Conservation (phyloP, 768 basidiomycete species). For the Lactarius hengduanensis region DNA sequence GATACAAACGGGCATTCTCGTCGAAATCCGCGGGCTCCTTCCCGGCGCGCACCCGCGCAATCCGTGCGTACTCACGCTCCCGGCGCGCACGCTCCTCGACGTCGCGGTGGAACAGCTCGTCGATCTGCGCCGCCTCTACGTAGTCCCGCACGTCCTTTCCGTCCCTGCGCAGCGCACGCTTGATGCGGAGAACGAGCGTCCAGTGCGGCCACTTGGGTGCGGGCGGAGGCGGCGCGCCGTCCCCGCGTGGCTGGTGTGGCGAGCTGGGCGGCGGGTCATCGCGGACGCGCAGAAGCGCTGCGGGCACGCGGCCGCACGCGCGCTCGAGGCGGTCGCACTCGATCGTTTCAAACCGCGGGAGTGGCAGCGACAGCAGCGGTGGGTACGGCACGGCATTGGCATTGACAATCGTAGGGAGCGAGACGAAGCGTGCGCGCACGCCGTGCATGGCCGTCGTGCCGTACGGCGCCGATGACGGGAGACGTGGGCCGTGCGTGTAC, state of each 20-base stretch:
- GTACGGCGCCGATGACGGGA: conserved; percentile 2
- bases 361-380: background rate
- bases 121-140: conserved; percentile 19
- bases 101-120: conserved; percentile 18
- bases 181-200: conserved; percentile 23
- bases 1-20: conserved; percentile 13
- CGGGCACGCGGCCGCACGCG: conserved; percentile 21
- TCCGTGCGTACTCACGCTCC: conserved; percentile 18
- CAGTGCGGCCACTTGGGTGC: conserved; percentile 25
- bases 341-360: conserved; percentile 8
- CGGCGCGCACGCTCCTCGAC: conserved; percentile 24
- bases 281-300: background rate
- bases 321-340: conserved; percentile 26
- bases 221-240: conserved; percentile 9
- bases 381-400: background rate
- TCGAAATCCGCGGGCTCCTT: conserved; percentile 7
- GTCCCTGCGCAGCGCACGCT: conserved; percentile 18
- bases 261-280: conserved; percentile 21
- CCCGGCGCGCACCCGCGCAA: conserved; percentile 18
- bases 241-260: conserved; percentile 19
- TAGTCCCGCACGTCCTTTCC: conserved; percentile 26
- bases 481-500: conserved; percentile 13
- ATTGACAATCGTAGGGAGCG: conserved; percentile 11
- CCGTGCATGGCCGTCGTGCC: background rate
- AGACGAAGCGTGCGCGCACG: conserved; percentile 22